These are phyloP conservation scores for Zhuliangozyma blackwelliae DNA, from an alignment of 1,139 yeast genomes.

Conservation along the genomic window DNA sequence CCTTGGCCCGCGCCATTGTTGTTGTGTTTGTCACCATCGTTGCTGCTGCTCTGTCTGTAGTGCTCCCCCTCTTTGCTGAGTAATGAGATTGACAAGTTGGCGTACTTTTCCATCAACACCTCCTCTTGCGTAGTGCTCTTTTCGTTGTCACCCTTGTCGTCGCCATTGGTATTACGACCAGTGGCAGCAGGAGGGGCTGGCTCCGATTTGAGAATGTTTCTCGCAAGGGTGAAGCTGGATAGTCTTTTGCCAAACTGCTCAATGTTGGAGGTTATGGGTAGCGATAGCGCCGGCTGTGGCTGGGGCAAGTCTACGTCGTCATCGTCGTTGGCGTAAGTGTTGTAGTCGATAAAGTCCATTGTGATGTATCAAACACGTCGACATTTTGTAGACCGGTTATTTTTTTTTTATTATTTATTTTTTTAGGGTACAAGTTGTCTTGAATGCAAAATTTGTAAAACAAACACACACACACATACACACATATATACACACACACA, in stretches of 20 bases:
- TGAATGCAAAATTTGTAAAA: too few species aligned
- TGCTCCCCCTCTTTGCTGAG: constrained; percentile 10
- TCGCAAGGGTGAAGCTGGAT: constrained; percentile 30
- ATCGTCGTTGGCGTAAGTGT: constrained; percentile 22
- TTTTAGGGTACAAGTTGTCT: too few species aligned
- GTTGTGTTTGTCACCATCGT: not conserved
- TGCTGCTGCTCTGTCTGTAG: not conserved
- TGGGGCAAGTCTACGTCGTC: constrained; percentile 29
- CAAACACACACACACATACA: too few species aligned
- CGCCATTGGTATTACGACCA: too few species aligned
- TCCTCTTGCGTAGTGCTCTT: constrained; percentile 10
- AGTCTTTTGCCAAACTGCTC: constrained; percentile 33
- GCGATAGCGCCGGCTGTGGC: constrained; percentile 45
- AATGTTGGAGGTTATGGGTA: constrained; percentile 39
- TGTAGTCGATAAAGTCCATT: constrained; percentile 46
- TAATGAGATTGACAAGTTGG: constrained; percentile 25
- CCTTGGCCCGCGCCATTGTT: constrained; percentile 2
- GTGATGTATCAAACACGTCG: not conserved
- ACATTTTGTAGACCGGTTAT: too few species aligned
- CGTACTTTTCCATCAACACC: constrained; percentile 36
- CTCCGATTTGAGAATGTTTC: constrained; percentile 18
- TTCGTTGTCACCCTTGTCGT: constrained; percentile 2
- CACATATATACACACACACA: too few species aligned
- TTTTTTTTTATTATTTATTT: too few species aligned
- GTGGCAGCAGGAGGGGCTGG: not conserved